Conservation (phyloP, 164 flowering plant genomes). For the Paratinospora sagittata region DNA sequence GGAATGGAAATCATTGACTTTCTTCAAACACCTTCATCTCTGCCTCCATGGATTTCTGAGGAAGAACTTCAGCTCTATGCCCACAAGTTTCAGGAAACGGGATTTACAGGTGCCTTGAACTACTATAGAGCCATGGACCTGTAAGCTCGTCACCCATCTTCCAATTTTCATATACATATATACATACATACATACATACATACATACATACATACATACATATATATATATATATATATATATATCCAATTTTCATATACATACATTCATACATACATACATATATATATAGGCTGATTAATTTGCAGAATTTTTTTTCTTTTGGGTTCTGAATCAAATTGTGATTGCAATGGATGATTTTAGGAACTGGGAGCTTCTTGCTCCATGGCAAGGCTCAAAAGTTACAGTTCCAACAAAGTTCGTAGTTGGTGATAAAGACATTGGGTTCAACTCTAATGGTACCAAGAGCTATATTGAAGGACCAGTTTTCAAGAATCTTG, state of each 20-base stretch:
- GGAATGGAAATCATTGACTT: conserved; percentile 42
- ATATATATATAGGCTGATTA: neutral
- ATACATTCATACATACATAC: too few relatives aligned
- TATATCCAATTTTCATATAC: too few relatives aligned
- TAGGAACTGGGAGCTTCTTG: conserved; percentile 30
- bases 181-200: too few relatives aligned
- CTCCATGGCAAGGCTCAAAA: conserved; percentile 30
- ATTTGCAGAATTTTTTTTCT: neutral
- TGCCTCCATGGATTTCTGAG: conserved; percentile 52
- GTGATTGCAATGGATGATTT: too few relatives aligned
- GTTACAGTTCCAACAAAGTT: conserved; percentile 25
- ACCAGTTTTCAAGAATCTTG: conserved; percentile 12
- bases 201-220: too few relatives aligned
- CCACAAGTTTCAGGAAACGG: conserved; percentile 40
- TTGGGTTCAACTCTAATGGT: conserved; percentile 21
- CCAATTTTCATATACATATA: neutral
- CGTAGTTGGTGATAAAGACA: conserved; percentile 22
- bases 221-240: too few relatives aligned
- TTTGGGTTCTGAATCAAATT: neutral
- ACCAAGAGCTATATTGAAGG: conserved; percentile 21
- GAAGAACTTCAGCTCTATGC: conserved; percentile 43
- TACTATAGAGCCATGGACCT: conserved; percentile 48
- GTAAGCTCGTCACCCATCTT: conserved; percentile 21
- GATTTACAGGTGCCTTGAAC: conserved; percentile 48
- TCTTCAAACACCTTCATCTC: conserved; percentile 13